Conservation (phyloP, 169 alveolate genomes). For the Eimeria maxima region DNA sequence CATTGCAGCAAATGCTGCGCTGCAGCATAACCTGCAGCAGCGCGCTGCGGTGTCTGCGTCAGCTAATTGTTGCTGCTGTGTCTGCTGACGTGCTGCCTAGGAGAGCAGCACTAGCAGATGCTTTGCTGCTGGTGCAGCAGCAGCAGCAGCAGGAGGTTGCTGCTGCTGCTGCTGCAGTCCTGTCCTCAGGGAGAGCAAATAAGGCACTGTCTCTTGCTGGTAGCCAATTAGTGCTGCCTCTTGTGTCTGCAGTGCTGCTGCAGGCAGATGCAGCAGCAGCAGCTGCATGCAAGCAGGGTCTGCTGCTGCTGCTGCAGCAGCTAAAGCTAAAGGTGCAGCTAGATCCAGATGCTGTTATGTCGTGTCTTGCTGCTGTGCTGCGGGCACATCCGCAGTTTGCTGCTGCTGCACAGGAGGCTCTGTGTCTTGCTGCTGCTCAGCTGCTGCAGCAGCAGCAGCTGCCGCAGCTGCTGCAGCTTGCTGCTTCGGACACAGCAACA, state of each 20-base stretch:
- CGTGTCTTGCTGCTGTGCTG: slow-evolving; percentile 68
- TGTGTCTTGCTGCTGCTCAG: slow-evolving; percentile 32
- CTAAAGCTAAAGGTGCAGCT: slow-evolving; percentile 66
- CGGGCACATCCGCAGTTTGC: slow-evolving; percentile 29
- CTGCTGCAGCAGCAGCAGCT: slow-evolving; percentile 61
- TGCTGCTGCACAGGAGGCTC: slow-evolving; percentile 1
- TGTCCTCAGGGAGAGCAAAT: not conserved
- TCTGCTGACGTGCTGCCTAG: slow-evolving; percentile 38
- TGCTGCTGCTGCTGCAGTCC: slow-evolving; percentile 32
- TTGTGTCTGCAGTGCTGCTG: slow-evolving; percentile 72
- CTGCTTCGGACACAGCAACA: not conserved
- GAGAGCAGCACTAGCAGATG: slow-evolving; percentile 56
- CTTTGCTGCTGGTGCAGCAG: slow-evolving; percentile 69
- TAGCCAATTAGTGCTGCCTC: slow-evolving; percentile 66
- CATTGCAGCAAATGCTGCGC: slow-evolving; percentile 43
- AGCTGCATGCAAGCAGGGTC: slow-evolving; percentile 67
- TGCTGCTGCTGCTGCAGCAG: slow-evolving; percentile 81
- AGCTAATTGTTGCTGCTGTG: slow-evolving; percentile 56
- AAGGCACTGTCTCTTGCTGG: slow-evolving; percentile 56
- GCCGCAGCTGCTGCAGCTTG: slow-evolving; percentile 49
- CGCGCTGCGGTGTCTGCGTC: slow-evolving; percentile 50
- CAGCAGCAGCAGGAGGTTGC: slow-evolving; percentile 19
- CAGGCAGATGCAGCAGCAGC: slow-evolving; percentile 63
- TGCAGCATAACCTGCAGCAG: slow-evolving; percentile 63
- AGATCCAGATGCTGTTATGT: slow-evolving; percentile 43